Conservation (phyloP, 805 yeast species). For the Metschnikowia koreensis region DNA sequence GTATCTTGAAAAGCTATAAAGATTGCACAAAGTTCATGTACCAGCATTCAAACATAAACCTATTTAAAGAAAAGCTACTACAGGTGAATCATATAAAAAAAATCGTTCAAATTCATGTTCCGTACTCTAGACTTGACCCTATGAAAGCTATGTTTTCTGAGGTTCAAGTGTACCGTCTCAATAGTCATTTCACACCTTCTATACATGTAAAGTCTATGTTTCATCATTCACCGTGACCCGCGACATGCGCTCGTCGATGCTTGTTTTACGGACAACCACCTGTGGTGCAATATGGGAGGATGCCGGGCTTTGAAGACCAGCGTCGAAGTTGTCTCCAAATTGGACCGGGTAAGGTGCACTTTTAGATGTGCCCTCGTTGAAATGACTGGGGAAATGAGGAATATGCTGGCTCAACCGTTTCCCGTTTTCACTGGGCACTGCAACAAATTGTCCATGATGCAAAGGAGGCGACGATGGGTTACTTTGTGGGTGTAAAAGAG, state of each 20-base stretch:
- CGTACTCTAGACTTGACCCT: neutral
- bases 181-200: neutral
- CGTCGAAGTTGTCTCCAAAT: slow-evolving; percentile 11
- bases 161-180: no score
- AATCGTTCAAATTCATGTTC: no score
- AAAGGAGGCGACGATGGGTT: slow-evolving; percentile 9
- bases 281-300: neutral
- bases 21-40: no score
- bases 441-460: slow-evolving; percentile 9
- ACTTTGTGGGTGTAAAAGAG: slow-evolving; percentile 6
- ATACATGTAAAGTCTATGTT: neutral
- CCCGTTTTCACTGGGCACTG: slow-evolving; percentile 8
- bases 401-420: slow-evolving; percentile 10
- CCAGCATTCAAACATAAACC: no score
- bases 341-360: slow-evolving; percentile 16
- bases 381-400: slow-evolving; percentile 13
- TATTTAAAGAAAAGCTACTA: no score
- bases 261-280: slow-evolving; percentile 1
- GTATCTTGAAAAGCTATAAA: no score
- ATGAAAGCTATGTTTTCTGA: no score
- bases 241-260: slow-evolving; percentile 8
- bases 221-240: slow-evolving; percentile 10
- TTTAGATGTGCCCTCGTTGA: slow-evolving; percentile 5
- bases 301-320: slow-evolving; percentile 1
- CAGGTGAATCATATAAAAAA: no score